Evolutionary conservation across 108 stramenopile genomes (phyloP), one percentile per base, ranked within the genome.

Genomic region (Stephanodiscus triporus): DNA sequence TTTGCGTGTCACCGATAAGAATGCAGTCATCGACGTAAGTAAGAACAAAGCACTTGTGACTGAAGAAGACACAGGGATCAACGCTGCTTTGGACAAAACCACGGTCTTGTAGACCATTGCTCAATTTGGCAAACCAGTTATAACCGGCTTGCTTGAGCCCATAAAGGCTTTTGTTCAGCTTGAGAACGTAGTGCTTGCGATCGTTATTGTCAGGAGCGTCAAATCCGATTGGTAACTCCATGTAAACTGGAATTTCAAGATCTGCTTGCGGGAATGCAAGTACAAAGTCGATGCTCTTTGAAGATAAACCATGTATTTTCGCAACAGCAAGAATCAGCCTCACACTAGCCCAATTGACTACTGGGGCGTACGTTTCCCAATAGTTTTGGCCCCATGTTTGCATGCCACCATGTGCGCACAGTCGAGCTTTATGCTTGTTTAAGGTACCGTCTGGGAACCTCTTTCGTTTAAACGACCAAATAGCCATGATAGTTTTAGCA

Each of bases 21-120:
- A 72, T 59, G 70, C 70, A 72, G 27, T 78, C 54, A 60, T 78
- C 63, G 29, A n/a, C n/a, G n/a, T n/a, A n/a, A n/a, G n/a, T n/a
- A n/a, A n/a, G n/a, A n/a, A n/a, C n/a, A n/a, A n/a, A n/a, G n/a
- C n/a, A n/a, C n/a, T n/a, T n/a, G n/a, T n/a, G n/a, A n/a, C n/a
- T n/a, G n/a, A n/a, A n/a, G n/a, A n/a, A n/a, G n/a, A n/a, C n/a
- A n/a, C n/a, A n/a, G n/a, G n/a, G n/a, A n/a, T n/a, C n/a, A n/a
- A 64, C 43, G 48, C 63, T 20, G 8, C 66, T 68, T 22, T 20
- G 47, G 17, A 42, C 65, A 30, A 78, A 72, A 19, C 42, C 66
- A 1, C 49, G 62, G 30, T 65, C 58, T 7, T 45, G n/a, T 4
- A 78, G 26, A 2, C 53, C 63, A 16, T 30, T 45, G 19, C 14